phyloP scores from a whole-genome alignment of 176 grass and related monocot genomes.

The Oryza brachyantha region DNA sequence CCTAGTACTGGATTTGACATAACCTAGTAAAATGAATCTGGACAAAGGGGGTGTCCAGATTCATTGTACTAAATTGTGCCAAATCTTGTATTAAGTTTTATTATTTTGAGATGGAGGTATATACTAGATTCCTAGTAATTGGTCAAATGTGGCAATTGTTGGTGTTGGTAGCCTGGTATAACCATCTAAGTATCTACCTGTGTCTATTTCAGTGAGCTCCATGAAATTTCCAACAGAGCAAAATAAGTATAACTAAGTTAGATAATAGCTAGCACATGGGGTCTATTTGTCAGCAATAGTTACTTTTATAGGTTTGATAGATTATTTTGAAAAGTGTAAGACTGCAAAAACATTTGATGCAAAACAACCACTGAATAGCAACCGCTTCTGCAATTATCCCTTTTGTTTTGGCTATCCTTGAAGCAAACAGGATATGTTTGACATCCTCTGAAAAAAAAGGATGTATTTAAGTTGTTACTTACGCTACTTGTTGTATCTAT shows the following conservation, averaged over 20 bases:
- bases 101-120: too few relatives aligned
- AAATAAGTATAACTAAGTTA: neutral
- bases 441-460: neutral
- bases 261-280: neutral
- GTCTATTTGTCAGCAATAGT: neutral
- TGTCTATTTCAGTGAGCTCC: slow-evolving; percentile 21
- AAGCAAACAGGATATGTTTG: slow-evolving; percentile 10
- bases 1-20: too few relatives aligned
- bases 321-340: neutral
- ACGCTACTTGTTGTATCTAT: slow-evolving; percentile 7
- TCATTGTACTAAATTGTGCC: too few relatives aligned
- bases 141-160: neutral
- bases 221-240: neutral
- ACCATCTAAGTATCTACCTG: neutral
- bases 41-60: too few relatives aligned
- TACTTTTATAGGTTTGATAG: neutral
- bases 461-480: slow-evolving; percentile 19
- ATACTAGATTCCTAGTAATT: slow-evolving; percentile 7
- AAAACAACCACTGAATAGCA: neutral
- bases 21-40: too few relatives aligned
- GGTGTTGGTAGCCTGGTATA: slow-evolving; percentile 26
- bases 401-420: slow-evolving; percentile 15
- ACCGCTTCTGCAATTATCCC: neutral
- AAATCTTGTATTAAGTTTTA: too few relatives aligned
- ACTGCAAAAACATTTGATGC: neutral